Evolutionary conservation across 306 rosid genomes (phyloP).

Genomic region (Canavalia ensiformis): DNA sequence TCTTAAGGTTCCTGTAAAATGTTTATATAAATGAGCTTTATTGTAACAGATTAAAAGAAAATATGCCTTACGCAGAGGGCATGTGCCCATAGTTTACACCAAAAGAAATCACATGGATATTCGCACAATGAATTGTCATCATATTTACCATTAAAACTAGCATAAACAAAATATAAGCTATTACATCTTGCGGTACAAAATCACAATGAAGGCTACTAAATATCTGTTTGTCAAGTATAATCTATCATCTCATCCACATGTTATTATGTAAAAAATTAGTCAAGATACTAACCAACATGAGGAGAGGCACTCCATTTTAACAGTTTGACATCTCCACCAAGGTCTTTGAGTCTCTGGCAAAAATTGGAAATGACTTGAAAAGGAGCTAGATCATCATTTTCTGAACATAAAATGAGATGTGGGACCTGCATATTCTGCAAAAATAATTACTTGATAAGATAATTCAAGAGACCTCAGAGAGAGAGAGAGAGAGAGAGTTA

Average conservation of each 20-base stretch:
- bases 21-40: background rate
- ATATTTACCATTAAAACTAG: constrained; percentile 21
- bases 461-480: constrained; percentile 22
- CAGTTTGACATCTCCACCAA: constrained; percentile 86
- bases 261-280: constrained; percentile 8
- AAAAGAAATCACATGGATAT: constrained; percentile 22
- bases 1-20: background rate
- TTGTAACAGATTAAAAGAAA: constrained; percentile 1
- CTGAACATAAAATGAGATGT: constrained; percentile 87
- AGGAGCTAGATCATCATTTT: constrained; percentile 87
- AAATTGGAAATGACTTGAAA: constrained; percentile 80
- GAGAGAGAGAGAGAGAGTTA: constrained; percentile 10
- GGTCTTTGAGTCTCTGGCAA: constrained; percentile 69
- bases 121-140: constrained; percentile 4
- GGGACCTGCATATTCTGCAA: constrained; percentile 91
- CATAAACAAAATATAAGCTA: constrained; percentile 1
- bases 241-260: constrained; percentile 12
- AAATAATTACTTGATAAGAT: constrained; percentile 36
- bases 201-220: constrained; percentile 8
- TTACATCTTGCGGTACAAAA: constrained; percentile 3
- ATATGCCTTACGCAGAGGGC: constrained; percentile 3
- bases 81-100: background rate
- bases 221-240: background rate
- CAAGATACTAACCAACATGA: constrained; percentile 80
- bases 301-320: constrained; percentile 87